These are phyloP conservation scores for Boletus reticuloceps DNA, from an alignment of 768 basidiomycete species.

Conservation along the genomic window DNA sequence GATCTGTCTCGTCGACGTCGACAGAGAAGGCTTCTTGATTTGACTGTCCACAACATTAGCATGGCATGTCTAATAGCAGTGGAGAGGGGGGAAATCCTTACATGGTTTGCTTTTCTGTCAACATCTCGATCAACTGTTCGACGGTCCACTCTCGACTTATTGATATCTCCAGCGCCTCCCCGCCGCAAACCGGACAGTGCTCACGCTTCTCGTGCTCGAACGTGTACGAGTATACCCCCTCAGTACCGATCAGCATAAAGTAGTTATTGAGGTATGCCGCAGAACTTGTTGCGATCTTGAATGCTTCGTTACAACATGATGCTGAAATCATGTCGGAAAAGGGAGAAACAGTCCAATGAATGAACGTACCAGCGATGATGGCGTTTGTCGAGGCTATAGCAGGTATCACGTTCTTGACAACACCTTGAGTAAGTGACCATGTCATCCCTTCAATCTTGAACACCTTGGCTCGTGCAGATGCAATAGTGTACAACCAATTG, in stretches of 20 bases:
- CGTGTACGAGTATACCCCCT: slow-evolving; percentile 95
- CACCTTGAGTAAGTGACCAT: slow-evolving; percentile 96
- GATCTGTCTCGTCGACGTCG: slow-evolving; percentile 69
- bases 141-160: slow-evolving; percentile 75
- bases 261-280: slow-evolving; percentile 96
- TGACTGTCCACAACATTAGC: slow-evolving; percentile 56
- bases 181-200: slow-evolving; percentile 97
- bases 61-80: background rate
- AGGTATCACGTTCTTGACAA: slow-evolving; percentile 99
- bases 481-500: slow-evolving; percentile 83
- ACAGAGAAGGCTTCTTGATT: slow-evolving; percentile 94
- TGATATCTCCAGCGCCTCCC: slow-evolving; percentile 73
- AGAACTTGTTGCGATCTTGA: slow-evolving; percentile 95
- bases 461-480: slow-evolving; percentile 80
- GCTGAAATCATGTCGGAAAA: slow-evolving; percentile 43
- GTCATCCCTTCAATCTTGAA: slow-evolving; percentile 99
- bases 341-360: background rate
- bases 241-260: slow-evolving; percentile 97
- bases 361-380: slow-evolving; percentile 80
- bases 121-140: slow-evolving; percentile 82
- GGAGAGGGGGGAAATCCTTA: slow-evolving; percentile 37
- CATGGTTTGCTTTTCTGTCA: slow-evolving; percentile 90
- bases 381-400: slow-evolving; percentile 99
- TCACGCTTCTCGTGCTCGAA: slow-evolving; percentile 91
- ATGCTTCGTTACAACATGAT: slow-evolving; percentile 97